phyloP scores from a whole-genome alignment of 805 yeast genomes.

The Yarrowia sp. region DNA sequence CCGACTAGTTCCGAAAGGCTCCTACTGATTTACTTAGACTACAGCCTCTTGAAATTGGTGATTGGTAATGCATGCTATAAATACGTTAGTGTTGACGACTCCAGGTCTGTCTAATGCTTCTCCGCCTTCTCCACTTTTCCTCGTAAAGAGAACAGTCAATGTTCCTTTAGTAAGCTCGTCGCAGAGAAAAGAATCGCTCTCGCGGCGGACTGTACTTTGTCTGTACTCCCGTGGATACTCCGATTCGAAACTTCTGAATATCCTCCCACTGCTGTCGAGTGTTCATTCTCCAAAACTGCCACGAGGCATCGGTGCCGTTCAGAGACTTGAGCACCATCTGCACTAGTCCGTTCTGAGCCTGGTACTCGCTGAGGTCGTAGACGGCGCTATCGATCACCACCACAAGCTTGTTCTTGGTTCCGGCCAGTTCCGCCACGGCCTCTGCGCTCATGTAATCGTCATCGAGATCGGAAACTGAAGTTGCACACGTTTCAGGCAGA shows the following conservation, averaged over 20 bases:
- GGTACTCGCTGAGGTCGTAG: neutral
- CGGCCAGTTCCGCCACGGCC: neutral
- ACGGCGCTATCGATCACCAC: slow-evolving; percentile 7
- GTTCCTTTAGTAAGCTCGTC: neutral
- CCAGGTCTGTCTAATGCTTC: neutral
- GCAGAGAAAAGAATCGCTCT: neutral
- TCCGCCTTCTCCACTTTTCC: neutral
- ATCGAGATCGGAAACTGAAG: neutral
- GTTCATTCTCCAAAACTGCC: slow-evolving; percentile 24
- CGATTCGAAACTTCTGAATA: neutral
- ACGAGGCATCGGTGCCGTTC: slow-evolving; percentile 10
- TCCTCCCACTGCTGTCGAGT: slow-evolving; percentile 3
- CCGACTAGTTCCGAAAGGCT: neutral
- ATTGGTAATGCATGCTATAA: slow-evolving; percentile 1
- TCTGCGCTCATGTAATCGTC: neutral
- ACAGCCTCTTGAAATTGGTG: neutral
- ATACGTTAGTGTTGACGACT: slow-evolving; percentile 1
- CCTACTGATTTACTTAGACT: neutral
- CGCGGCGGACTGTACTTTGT: slow-evolving; percentile 13
- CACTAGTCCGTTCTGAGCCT: neutral
- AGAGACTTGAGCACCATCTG: neutral
- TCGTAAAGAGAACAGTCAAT: too few species aligned
- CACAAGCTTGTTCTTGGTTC: neutral
- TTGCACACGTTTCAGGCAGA: neutral
- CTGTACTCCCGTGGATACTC: neutral